Evolutionary conservation across 1,284 basidiomycete genomes (phyloP).

Genomic region (Irpex sp.): DNA sequence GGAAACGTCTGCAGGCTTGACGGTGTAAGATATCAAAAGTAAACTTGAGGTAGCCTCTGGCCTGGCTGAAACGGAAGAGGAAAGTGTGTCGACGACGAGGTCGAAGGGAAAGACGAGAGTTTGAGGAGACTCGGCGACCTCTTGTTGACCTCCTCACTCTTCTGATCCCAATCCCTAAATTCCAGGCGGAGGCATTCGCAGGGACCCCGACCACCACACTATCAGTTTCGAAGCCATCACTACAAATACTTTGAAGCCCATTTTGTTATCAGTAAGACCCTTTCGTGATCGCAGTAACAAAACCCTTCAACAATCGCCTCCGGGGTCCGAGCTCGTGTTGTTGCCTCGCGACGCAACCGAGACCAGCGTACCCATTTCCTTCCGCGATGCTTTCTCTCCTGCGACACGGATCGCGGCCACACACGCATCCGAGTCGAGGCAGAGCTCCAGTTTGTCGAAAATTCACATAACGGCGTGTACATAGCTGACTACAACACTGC

Average conservation of each 20-base stretch:
- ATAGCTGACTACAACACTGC: background rate
- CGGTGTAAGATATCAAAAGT: constrained; percentile 6
- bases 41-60: constrained; percentile 8
- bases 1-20: constrained; percentile 10
- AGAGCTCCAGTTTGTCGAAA: background rate
- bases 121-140: constrained; percentile 9
- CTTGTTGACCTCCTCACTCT: constrained; percentile 8
- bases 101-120: constrained; percentile 10
- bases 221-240: background rate
- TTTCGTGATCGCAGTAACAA: background rate
- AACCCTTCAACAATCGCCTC: background rate
- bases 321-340: constrained; percentile 8
- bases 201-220: constrained; percentile 6
- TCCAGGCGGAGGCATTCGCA: constrained; percentile 10
- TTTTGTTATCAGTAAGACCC: background rate
- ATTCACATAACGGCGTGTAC: background rate
- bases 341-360: constrained; percentile 4
- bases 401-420: background rate
- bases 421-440: background rate
- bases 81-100: constrained; percentile 8
- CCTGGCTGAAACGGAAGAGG: constrained; percentile 7
- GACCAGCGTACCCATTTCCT: constrained; percentile 11
- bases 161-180: constrained; percentile 12
- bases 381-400: constrained; percentile 6
- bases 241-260: background rate